phyloP scores from a whole-genome alignment of 306 rosid species.

The Arachis hypogaea region DNA sequence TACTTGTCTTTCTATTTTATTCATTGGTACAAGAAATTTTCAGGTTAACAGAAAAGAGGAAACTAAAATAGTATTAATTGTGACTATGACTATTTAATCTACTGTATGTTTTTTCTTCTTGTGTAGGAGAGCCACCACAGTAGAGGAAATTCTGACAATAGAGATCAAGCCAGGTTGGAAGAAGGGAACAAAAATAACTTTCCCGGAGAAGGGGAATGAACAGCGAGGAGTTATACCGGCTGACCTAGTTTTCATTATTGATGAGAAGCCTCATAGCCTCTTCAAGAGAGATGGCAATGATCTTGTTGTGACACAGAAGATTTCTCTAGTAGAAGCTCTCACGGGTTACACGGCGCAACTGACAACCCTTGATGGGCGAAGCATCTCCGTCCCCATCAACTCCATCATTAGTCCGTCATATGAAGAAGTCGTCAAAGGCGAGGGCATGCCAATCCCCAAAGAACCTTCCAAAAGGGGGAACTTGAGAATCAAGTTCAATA shows the following conservation, averaged over 20 bases:
- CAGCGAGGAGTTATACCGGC: constrained; percentile 80
- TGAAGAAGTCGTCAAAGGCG: constrained; percentile 88
- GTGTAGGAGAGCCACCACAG: constrained; percentile 67
- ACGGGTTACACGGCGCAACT: constrained; percentile 77
- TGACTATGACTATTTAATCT: constrained; percentile 26
- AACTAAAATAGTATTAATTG: neutral
- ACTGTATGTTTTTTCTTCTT: constrained; percentile 31
- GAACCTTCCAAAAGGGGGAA: constrained; percentile 86
- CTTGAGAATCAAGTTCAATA: constrained; percentile 82
- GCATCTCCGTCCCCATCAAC: constrained; percentile 53
- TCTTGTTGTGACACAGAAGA: constrained; percentile 73
- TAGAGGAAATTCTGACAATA: constrained; percentile 83
- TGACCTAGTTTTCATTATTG: constrained; percentile 83
- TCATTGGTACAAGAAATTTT: neutral
- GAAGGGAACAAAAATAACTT: constrained; percentile 92
- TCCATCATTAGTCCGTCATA: constrained; percentile 64
- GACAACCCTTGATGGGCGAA: constrained; percentile 77
- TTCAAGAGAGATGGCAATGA: constrained; percentile 93
- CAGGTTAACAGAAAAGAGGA: constrained; percentile 1
- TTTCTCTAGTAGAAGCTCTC: constrained; percentile 87
- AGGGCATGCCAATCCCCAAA: constrained; percentile 91
- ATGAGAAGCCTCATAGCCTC: constrained; percentile 77
- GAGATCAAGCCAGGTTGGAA: constrained; percentile 98
- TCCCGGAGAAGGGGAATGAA: constrained; percentile 88
- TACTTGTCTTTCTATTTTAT: constrained; percentile 7